Conservation (phyloP, 495 filamentous ascomycete species). For the Rhizodiscina lignyota region DNA sequence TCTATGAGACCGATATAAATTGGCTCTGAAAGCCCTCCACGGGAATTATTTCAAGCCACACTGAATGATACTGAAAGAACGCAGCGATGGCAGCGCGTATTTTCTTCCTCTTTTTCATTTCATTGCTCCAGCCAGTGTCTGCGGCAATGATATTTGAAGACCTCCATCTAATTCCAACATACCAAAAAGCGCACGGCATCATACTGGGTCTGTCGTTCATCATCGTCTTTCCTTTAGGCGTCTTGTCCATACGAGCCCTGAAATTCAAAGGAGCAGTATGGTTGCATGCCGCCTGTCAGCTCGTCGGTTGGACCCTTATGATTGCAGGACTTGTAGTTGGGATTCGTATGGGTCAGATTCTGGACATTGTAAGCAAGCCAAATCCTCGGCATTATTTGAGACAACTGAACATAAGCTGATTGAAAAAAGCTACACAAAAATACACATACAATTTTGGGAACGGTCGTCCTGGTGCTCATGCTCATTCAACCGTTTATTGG, state of each 20-base stretch:
- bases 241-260: slow-evolving; percentile 10
- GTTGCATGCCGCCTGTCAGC: slow-evolving; percentile 12
- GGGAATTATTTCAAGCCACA: too few species aligned
- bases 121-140: too few species aligned
- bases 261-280: slow-evolving; percentile 6
- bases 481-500: background rate
- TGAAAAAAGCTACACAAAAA: background rate
- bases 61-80: too few species aligned
- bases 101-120: too few species aligned
- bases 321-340: slow-evolving; percentile 13
- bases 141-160: too few species aligned
- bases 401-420: background rate
- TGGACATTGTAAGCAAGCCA: too few species aligned
- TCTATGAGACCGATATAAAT: too few species aligned
- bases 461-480: too few species aligned
- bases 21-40: too few species aligned
- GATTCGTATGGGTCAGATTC: slow-evolving; percentile 9
- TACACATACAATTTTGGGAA: background rate
- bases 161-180: too few species aligned
- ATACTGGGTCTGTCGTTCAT: slow-evolving; percentile 13
- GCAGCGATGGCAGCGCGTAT: too few species aligned
- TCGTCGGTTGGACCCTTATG: slow-evolving; percentile 7
- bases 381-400: too few species aligned
- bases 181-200: slow-evolving; percentile 14
- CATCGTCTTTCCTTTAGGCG: slow-evolving; percentile 14